phyloP scores from a whole-genome alignment of 352 stramenopile species.

The Phytophthora constricta region DNA sequence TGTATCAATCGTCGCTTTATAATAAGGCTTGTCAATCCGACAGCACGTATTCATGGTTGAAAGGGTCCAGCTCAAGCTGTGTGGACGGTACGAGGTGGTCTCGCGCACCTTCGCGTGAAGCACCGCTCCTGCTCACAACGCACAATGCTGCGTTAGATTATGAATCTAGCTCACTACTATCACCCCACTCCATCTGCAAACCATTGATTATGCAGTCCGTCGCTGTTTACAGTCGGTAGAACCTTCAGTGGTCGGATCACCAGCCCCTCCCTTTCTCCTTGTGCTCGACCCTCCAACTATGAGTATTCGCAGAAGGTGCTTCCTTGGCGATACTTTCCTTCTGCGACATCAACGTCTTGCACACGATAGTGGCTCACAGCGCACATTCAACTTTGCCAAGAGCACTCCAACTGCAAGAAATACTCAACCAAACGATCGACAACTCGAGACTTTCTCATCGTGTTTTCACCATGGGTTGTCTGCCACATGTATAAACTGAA shows the following conservation, averaged over 20 bases:
- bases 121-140: constrained; percentile 24
- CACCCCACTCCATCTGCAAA: constrained; percentile 17
- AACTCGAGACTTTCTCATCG: no score
- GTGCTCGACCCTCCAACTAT: no score
- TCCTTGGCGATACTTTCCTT: no score
- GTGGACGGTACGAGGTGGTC: constrained; percentile 37
- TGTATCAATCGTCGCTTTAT: not conserved
- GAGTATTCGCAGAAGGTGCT: no score
- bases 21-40: not conserved
- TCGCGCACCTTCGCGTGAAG: constrained; percentile 29
- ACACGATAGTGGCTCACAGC: no score
- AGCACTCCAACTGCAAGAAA: no score
- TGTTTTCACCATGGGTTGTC: no score
- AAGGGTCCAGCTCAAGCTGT: constrained; percentile 55
- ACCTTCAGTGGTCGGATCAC: constrained; percentile 60
- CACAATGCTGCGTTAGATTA: not conserved
- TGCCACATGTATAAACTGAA: no score
- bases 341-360: no score
- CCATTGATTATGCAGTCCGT: constrained; percentile 52
- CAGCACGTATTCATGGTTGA: constrained; percentile 32
- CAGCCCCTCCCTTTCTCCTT: no score
- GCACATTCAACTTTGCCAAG: no score
- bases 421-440: no score
- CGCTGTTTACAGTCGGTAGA: constrained; percentile 73
- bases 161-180: not conserved